These are phyloP conservation scores for Grosmannia huntii DNA, from an alignment of 2,329 filamentous ascomycete genomes.

Conservation along the genomic window DNA sequence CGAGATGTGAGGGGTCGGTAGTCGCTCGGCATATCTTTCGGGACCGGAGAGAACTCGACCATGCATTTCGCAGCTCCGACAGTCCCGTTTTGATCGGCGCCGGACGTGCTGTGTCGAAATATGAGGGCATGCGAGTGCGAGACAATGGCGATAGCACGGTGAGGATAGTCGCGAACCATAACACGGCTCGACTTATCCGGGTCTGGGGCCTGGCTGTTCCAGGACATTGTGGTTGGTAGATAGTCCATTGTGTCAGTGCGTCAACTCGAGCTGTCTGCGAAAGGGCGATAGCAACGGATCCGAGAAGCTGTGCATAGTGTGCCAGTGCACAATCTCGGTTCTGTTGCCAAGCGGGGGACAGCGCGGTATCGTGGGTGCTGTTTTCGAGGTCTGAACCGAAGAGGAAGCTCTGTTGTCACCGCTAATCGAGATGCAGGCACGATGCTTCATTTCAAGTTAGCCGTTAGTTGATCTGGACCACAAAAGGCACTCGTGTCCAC, in stretches of 20 bases:
- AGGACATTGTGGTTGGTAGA: constrained; percentile 24
- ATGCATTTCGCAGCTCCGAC: constrained; percentile 55
- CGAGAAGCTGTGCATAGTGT: neutral
- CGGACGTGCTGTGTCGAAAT: constrained; percentile 62
- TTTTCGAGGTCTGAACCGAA: neutral
- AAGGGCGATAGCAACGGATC: neutral
- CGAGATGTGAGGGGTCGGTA: constrained; percentile 65
- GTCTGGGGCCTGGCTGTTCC: constrained; percentile 33
- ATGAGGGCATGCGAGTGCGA: constrained; percentile 70
- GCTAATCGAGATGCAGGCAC: neutral
- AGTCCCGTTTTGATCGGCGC: constrained; percentile 45
- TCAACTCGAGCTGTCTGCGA: no score
- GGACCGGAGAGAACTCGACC: constrained; percentile 66
- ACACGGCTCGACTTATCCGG: constrained; percentile 59
- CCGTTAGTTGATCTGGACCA: no score
- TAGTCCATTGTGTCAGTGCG: constrained; percentile 30
- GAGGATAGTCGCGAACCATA: constrained; percentile 73
- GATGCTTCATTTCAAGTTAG: neutral
- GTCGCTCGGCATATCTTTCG: constrained; percentile 54
- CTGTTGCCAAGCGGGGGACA: neutral
- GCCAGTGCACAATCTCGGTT: neutral
- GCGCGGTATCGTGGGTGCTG: neutral
- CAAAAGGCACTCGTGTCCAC: neutral
- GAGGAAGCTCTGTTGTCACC: neutral
- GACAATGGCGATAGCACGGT: constrained; percentile 76